Conservation (phyloP, 352 stramenopile genomes). For the Phytophthora pistaciae region DNA sequence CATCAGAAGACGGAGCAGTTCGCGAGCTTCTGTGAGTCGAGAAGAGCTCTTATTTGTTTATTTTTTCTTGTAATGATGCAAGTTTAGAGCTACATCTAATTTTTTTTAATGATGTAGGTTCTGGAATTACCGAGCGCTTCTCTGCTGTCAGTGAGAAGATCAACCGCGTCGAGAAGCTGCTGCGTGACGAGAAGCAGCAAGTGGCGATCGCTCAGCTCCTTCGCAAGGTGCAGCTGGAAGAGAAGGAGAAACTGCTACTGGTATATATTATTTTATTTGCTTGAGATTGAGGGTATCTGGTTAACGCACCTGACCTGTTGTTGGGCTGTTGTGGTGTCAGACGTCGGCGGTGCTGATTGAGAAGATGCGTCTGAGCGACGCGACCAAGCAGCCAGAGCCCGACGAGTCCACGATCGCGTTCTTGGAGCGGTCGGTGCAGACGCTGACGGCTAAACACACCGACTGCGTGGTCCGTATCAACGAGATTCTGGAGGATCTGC, state of each 20-base stretch:
- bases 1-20: slow-evolving; percentile 77
- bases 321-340: slow-evolving; percentile 28
- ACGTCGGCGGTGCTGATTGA: slow-evolving; percentile 86
- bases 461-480: slow-evolving; percentile 81
- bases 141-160: slow-evolving; percentile 71
- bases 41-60: neutral
- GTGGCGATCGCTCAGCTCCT: slow-evolving; percentile 58
- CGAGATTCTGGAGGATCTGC: slow-evolving; percentile 78
- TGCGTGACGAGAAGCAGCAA: slow-evolving; percentile 43
- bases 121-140: slow-evolving; percentile 71
- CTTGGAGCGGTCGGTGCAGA: slow-evolving; percentile 68
- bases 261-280: too few relatives aligned
- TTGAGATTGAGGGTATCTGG: neutral
- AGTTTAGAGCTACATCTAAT: neutral
- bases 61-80: neutral
- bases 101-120: slow-evolving; percentile 38
- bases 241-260: slow-evolving; percentile 87
- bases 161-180: slow-evolving; percentile 72
- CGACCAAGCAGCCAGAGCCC: slow-evolving; percentile 40
- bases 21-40: slow-evolving; percentile 64
- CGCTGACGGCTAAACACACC: slow-evolving; percentile 65
- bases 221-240: slow-evolving; percentile 78
- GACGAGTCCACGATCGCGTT: slow-evolving; percentile 62
- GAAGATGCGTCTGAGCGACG: slow-evolving; percentile 74
- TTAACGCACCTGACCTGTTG: neutral